phyloP scores from a whole-genome alignment of 192 early-diverging fungal genomes.

The Chytriomyces sp. region DNA sequence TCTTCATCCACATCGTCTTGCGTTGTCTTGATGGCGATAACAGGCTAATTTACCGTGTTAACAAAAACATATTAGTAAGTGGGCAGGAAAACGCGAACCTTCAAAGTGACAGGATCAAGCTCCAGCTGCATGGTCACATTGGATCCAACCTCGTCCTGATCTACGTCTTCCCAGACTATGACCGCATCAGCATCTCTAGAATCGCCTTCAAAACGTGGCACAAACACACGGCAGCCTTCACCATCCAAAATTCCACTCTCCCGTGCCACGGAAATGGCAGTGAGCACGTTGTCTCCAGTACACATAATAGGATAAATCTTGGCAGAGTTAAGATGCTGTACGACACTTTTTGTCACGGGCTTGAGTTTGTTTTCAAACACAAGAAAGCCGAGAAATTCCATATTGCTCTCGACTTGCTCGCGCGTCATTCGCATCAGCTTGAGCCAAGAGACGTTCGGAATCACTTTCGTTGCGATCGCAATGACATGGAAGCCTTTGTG shows the following conservation, averaged over 20 bases:
- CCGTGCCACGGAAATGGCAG: conserved; percentile 89
- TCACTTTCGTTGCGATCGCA: conserved; percentile 82
- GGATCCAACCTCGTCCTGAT: conserved; percentile 54
- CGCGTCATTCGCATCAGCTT: conserved; percentile 82
- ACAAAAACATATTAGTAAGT: background rate
- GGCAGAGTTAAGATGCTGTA: conserved; percentile 78
- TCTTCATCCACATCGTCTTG: conserved; percentile 9
- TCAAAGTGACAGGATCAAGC: conserved; percentile 36
- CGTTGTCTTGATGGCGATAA: conserved; percentile 25
- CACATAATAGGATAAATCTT: conserved; percentile 96
- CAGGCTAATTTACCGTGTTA: conserved; percentile 10
- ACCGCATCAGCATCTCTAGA: conserved; percentile 55
- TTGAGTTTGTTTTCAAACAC: conserved; percentile 99
- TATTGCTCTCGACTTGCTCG: conserved; percentile 78
- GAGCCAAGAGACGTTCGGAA: conserved; percentile 67
- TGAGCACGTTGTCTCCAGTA: conserved; percentile 96
- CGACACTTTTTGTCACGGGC: conserved; percentile 74
- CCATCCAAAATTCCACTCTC: conserved; percentile 88
- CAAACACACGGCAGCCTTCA: conserved; percentile 70
- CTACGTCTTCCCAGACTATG: conserved; percentile 77
- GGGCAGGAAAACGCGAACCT: conserved; percentile 16
- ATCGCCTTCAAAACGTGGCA: conserved; percentile 68
- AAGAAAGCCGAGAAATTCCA: conserved; percentile 93
- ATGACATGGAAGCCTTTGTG: conserved; percentile 98
- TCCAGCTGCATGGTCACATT: conserved; percentile 49